Conservation (phyloP, 352 stramenopile species). For the Plasmopara muralis region DNA sequence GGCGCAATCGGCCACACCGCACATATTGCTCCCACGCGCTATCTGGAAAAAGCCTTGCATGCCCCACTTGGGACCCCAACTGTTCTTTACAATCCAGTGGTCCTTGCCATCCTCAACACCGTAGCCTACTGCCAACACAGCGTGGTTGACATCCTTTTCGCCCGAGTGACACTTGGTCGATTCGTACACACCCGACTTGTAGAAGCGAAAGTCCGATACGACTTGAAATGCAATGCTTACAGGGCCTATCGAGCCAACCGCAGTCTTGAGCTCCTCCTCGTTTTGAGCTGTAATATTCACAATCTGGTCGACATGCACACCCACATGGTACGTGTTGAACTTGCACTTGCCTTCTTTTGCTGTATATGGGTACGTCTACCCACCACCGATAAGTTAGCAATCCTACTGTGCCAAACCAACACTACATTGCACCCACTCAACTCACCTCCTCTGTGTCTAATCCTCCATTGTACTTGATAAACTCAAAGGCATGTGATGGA, state of each 20-base stretch:
- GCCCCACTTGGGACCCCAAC: conserved; percentile 89
- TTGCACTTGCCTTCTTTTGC: conserved; percentile 76
- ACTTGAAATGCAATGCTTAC: conserved; percentile 86
- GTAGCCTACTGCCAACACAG: conserved; percentile 96
- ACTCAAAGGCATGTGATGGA: conserved; percentile 96
- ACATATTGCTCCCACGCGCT: conserved; percentile 85
- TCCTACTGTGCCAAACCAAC: neutral
- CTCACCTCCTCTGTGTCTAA: conserved; percentile 70
- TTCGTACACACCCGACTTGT: conserved; percentile 85
- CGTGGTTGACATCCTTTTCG: conserved; percentile 86
- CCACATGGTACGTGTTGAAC: conserved; percentile 68
- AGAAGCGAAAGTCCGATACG: conserved; percentile 84
- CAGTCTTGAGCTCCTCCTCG: conserved; percentile 66
- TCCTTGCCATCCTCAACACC: conserved; percentile 83
- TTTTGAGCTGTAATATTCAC: conserved; percentile 82
- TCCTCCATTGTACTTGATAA: conserved; percentile 88
- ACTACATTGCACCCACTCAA: neutral
- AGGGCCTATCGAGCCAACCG: conserved; percentile 57
- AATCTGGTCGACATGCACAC: conserved; percentile 62
- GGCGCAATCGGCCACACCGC: conserved; percentile 80
- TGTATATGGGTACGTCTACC: conserved; percentile 62
- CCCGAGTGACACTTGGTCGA: conserved; percentile 74
- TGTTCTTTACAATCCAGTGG: conserved; percentile 99
- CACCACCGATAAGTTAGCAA: neutral
- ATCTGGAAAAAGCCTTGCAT: conserved; percentile 95